Evolutionary conservation across 352 stramenopile species (phyloP).

Genomic region (Globisporangium spiculum): DNA sequence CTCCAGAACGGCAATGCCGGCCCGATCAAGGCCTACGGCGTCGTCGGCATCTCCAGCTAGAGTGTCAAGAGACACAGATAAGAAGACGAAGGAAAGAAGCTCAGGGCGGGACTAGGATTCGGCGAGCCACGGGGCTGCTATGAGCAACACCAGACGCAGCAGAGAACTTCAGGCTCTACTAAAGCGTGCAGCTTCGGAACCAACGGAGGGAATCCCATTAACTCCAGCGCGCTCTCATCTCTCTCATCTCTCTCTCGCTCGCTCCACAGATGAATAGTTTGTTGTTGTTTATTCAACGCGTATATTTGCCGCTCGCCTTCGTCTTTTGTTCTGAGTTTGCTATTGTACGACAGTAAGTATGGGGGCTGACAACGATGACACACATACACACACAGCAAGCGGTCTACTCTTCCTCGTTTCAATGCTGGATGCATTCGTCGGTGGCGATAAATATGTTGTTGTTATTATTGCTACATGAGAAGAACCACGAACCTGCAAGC

Average conservation of each 20-base stretch:
- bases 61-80: conserved; percentile 4
- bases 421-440: neutral
- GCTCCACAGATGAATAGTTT: neutral
- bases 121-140: neutral
- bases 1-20: conserved; percentile 96
- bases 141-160: neutral
- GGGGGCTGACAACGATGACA: neutral
- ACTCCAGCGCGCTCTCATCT: neutral
- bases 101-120: neutral
- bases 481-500: neutral
- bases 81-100: neutral
- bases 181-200: neutral
- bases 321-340: neutral
- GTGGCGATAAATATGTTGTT: conserved; percentile 1
- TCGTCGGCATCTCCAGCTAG: conserved; percentile 91
- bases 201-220: neutral
- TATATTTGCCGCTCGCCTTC: neutral
- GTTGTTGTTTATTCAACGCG: neutral
- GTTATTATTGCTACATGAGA: neutral
- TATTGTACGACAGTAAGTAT: neutral
- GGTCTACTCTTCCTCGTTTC: neutral
- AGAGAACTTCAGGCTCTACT: neutral
- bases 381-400: neutral
- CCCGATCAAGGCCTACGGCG: conserved; percentile 87
- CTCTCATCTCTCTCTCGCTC: neutral